phyloP scores from a whole-genome alignment of 768 basidiomycete genomes.

The Pulveroboletus frians region DNA sequence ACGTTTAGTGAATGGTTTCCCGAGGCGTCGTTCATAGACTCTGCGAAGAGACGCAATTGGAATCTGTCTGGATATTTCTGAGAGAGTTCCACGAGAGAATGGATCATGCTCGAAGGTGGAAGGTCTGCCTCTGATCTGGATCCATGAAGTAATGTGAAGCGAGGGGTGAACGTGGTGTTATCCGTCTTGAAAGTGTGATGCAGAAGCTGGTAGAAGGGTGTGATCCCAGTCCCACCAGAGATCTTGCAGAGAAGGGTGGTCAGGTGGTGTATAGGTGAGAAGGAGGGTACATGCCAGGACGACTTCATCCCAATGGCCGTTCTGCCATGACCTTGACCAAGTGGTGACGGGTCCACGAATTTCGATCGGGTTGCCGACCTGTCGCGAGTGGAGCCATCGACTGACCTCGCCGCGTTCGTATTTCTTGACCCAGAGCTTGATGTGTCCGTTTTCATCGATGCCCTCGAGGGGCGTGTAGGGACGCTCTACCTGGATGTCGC shows the following conservation, averaged over 20 bases:
- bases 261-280: neutral
- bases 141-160: conserved; percentile 69
- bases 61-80: conserved; percentile 51
- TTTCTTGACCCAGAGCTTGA: conserved; percentile 78
- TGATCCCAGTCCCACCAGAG: conserved; percentile 83
- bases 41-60: conserved; percentile 58
- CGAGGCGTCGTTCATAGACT: conserved; percentile 30
- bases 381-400: conserved; percentile 73
- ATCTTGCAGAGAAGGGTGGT: conserved; percentile 45
- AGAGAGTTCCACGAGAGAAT: conserved; percentile 47
- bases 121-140: conserved; percentile 58
- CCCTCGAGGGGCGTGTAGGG: conserved; percentile 80
- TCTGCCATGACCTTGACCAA: conserved; percentile 44
- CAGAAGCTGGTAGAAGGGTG: conserved; percentile 79
- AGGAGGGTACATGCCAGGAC: conserved; percentile 51
- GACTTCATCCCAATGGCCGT: conserved; percentile 70
- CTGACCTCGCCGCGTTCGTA: conserved; percentile 78
- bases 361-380: conserved; percentile 62
- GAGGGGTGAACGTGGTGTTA: conserved; percentile 35
- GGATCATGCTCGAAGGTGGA: conserved; percentile 60
- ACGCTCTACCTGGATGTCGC: conserved; percentile 83
- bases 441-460: conserved; percentile 57
- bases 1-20: conserved; percentile 25
- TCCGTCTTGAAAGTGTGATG: conserved; percentile 43
- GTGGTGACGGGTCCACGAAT: conserved; percentile 72